Conservation (phyloP, 1,284 basidiomycete genomes). For the Wallemia hederae region DNA sequence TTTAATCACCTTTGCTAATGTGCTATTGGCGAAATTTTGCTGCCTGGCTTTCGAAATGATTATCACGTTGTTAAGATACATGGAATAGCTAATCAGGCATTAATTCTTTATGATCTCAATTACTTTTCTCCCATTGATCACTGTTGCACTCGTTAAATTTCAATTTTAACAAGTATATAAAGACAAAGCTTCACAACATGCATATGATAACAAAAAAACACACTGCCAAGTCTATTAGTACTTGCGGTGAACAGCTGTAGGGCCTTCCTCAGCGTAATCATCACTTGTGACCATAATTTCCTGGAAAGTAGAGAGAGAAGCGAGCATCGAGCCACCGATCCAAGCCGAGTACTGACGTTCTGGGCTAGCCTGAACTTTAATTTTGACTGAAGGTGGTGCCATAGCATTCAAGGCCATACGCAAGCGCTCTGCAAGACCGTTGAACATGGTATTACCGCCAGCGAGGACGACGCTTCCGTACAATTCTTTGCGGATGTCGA, state of each 20-base stretch:
- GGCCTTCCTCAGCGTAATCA: conserved; percentile 62
- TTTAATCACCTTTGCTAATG: too few species aligned
- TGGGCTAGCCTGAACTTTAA: conserved; percentile 98
- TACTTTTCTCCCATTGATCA: too few species aligned
- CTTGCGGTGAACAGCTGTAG: conserved; percentile 26
- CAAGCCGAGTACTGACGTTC: conserved; percentile 98
- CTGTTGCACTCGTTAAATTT: too few species aligned
- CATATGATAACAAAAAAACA: too few species aligned
- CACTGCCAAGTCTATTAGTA: conserved; percentile 15
- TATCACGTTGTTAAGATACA: too few species aligned
- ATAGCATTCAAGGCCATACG: conserved; percentile 86
- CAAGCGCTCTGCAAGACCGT: conserved; percentile 89
- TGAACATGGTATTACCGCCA: conserved; percentile 79
- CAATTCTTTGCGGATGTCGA: conserved; percentile 71
- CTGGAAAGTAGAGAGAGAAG: conserved; percentile 86
- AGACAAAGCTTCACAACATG: too few species aligned
- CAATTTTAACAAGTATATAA: too few species aligned
- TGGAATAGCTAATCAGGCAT: too few species aligned
- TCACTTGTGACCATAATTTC: conserved; percentile 36
- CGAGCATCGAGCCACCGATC: conserved; percentile 92
- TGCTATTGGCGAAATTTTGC: too few species aligned
- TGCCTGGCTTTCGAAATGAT: too few species aligned
- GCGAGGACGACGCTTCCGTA: conserved; percentile 92
- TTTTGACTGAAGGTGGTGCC: conserved; percentile 87
- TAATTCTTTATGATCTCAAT: too few species aligned